Conservation (phyloP, 306 rosid genomes). For the Fragaria ananassa region DNA sequence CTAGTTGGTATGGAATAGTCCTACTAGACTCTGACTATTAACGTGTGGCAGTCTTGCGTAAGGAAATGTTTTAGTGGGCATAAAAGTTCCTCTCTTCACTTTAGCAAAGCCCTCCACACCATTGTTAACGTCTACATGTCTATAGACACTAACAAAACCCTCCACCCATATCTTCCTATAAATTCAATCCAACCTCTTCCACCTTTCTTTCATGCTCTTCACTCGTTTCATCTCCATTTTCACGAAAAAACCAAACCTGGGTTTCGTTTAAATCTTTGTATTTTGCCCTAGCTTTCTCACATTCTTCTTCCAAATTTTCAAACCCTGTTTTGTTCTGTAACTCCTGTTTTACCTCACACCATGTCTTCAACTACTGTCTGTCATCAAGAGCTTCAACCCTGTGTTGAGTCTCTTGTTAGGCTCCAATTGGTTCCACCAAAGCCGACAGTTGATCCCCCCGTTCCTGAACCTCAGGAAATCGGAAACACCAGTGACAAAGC, state of each 20-base stretch:
- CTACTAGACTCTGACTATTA: neutral
- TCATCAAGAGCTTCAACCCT: conserved; percentile 48
- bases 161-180: conserved; percentile 44
- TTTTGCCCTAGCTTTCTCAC: neutral
- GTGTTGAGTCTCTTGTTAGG: conserved; percentile 45
- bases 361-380: conserved; percentile 42
- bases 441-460: neutral
- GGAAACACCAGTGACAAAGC: conserved; percentile 2
- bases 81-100: conserved; percentile 16
- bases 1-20: neutral
- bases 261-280: conserved; percentile 20
- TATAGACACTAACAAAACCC: conserved; percentile 9
- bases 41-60: neutral
- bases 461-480: neutral
- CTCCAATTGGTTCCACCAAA: conserved; percentile 48
- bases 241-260: conserved; percentile 13
- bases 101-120: neutral
- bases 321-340: conserved; percentile 22
- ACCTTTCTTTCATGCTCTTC: conserved; percentile 30
- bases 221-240: conserved; percentile 25
- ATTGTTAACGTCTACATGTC: neutral
- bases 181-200: conserved; percentile 36
- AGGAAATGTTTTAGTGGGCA: conserved; percentile 17
- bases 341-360: neutral
- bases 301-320: conserved; percentile 8